Conservation (phyloP, 2,329 filamentous ascomycete genomes). For the Seiridium cupressi region DNA sequence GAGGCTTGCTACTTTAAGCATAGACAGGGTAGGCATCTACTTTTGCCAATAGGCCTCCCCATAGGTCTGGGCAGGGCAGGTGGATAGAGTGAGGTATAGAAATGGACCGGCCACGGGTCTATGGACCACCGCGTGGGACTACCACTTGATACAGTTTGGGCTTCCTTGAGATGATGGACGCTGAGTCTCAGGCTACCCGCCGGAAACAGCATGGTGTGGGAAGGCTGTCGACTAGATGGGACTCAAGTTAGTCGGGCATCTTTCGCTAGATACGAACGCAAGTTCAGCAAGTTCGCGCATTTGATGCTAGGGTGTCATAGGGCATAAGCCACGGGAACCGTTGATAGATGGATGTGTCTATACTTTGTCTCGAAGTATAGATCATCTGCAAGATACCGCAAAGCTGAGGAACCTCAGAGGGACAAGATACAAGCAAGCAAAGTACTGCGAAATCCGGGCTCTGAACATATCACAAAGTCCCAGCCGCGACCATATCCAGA, state of each 20-base stretch:
- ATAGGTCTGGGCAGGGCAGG: constrained; percentile 1
- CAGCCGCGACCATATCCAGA: no score
- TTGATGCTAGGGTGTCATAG: background rate
- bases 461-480: no score
- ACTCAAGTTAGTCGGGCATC: no score
- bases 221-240: background rate
- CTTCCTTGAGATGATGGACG: background rate
- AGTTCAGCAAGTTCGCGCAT: no score
- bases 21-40: background rate
- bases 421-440: background rate
- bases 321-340: background rate
- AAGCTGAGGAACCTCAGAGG: background rate
- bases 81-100: constrained; percentile 1
- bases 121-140: background rate
- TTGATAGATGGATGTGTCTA: background rate
- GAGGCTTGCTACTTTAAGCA: constrained; percentile 5
- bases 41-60: constrained; percentile 5
- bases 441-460: background rate
- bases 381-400: background rate
- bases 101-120: constrained; percentile 1
- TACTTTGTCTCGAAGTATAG: background rate
- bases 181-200: background rate
- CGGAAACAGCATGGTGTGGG: background rate
- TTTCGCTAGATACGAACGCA: no score
- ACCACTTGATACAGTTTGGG: constrained; percentile 5